These are phyloP conservation scores for Ceratocystiopsis sp. DNA, from an alignment of 2,329 filamentous ascomycete species.

Conservation along the genomic window DNA sequence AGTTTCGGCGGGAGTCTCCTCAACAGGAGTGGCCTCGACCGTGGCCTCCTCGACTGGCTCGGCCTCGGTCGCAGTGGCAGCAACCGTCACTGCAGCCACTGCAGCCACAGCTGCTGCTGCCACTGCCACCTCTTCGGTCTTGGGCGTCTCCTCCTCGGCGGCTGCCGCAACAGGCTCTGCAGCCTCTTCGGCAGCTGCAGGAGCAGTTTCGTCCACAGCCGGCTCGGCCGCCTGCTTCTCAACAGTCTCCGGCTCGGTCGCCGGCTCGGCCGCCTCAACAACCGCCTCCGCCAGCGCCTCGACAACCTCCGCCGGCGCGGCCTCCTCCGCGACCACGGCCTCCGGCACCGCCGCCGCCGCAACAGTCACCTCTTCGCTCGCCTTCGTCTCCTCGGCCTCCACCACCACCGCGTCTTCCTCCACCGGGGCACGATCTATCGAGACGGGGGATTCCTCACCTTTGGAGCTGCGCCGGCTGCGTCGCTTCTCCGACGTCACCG, in stretches of 20 bases:
- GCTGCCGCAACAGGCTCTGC: background rate
- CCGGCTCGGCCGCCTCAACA: background rate
- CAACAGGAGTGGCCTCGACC: background rate
- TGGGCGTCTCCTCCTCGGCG: background rate
- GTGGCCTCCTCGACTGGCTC: conserved; percentile 1
- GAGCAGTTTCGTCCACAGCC: background rate
- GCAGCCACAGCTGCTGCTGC: too few relatives aligned
- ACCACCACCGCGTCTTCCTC: background rate
- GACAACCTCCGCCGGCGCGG: background rate
- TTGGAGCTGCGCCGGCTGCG: background rate
- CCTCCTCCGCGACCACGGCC: background rate
- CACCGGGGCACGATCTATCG: background rate
- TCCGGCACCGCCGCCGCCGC: background rate
- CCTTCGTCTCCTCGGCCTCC: background rate
- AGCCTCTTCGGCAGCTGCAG: background rate
- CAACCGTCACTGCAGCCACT: too few relatives aligned
- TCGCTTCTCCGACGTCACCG: background rate
- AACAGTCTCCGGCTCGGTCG: too few relatives aligned
- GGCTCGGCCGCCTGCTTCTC: background rate
- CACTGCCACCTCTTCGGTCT: too few relatives aligned
- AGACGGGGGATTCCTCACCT: background rate
- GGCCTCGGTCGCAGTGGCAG: too few relatives aligned
- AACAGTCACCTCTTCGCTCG: background rate
- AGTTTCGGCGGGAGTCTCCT: background rate
- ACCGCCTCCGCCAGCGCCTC: background rate